These are phyloP conservation scores for Elymus sibiricus DNA, from an alignment of 176 grass and related monocot species.

Conservation along the genomic window DNA sequence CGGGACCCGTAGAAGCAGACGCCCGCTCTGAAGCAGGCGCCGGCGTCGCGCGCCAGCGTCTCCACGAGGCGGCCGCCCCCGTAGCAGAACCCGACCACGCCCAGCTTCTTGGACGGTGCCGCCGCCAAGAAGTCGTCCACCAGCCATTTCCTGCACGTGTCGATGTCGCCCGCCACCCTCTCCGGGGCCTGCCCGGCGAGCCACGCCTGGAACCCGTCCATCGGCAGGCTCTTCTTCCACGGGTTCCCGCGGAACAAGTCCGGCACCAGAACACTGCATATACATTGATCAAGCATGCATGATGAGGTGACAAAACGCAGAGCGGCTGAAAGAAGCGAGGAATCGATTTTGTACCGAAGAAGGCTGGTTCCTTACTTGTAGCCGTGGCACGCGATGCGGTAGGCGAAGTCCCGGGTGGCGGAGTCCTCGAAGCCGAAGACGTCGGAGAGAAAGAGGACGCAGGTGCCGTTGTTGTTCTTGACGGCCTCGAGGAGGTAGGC, in stretches of 20 bases:
- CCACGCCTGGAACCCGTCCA: constrained; percentile 37
- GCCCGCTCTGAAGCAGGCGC: constrained; percentile 43
- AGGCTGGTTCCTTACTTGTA: constrained; percentile 63
- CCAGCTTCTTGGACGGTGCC: constrained; percentile 67
- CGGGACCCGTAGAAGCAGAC: constrained; percentile 80
- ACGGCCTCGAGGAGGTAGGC: constrained; percentile 79
- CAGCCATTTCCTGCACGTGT: constrained; percentile 66
- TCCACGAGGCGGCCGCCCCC: constrained; percentile 65
- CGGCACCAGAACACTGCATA: constrained; percentile 77
- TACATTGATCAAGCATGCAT: neutral
- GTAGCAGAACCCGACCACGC: constrained; percentile 81
- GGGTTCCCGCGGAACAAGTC: constrained; percentile 80
- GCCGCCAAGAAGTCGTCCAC: constrained; percentile 62
- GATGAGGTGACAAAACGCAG: neutral
- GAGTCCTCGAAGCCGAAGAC: constrained; percentile 85
- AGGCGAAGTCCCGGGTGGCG: constrained; percentile 81
- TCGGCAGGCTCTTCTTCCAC: constrained; percentile 40
- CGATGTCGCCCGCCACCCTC: constrained; percentile 64
- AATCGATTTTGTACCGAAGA: neutral
- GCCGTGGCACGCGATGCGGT: constrained; percentile 84
- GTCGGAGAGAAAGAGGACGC: constrained; percentile 84
- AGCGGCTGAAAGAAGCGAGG: neutral
- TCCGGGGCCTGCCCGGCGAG: constrained; percentile 16
- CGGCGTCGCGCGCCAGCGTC: constrained; percentile 56
- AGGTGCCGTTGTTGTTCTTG: constrained; percentile 94